Evolutionary conservation across 257 asterid genomes (phyloP).

Genomic region (Nicotiana obtusifolia): DNA sequence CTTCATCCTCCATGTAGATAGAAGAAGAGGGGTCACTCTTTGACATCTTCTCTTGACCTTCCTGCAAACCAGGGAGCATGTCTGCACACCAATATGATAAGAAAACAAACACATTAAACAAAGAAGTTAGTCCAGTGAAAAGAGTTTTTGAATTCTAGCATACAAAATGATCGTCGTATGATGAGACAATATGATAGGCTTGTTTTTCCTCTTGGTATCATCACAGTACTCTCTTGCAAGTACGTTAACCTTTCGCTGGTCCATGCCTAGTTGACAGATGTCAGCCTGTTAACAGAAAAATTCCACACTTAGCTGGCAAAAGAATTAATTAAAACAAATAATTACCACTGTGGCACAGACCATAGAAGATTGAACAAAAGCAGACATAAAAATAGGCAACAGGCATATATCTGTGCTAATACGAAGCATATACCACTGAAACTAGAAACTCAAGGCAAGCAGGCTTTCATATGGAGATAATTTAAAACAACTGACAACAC

Average conservation of each 20-base stretch:
- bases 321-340: neutral
- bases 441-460: slow-evolving; percentile 3
- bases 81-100: slow-evolving; percentile 33
- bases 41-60: slow-evolving; percentile 89
- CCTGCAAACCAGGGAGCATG: slow-evolving; percentile 84
- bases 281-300: slow-evolving; percentile 54
- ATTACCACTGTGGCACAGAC: neutral
- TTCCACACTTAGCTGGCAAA: neutral
- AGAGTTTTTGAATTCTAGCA: slow-evolving; percentile 2
- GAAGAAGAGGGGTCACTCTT: slow-evolving; percentile 76
- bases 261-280: slow-evolving; percentile 88
- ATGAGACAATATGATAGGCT: slow-evolving; percentile 79
- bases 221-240: slow-evolving; percentile 89
- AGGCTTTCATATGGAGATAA: neutral
- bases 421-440: neutral
- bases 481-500: neutral
- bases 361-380: neutral
- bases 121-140: neutral
- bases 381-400: neutral
- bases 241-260: slow-evolving; percentile 79
- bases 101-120: neutral
- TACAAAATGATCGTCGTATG: slow-evolving; percentile 32
- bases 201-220: slow-evolving; percentile 72
- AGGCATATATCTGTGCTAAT: neutral
- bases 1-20: slow-evolving; percentile 87